These are phyloP conservation scores for Trametes sanguinea DNA, from an alignment of 768 basidiomycete genomes.

Conservation along the genomic window DNA sequence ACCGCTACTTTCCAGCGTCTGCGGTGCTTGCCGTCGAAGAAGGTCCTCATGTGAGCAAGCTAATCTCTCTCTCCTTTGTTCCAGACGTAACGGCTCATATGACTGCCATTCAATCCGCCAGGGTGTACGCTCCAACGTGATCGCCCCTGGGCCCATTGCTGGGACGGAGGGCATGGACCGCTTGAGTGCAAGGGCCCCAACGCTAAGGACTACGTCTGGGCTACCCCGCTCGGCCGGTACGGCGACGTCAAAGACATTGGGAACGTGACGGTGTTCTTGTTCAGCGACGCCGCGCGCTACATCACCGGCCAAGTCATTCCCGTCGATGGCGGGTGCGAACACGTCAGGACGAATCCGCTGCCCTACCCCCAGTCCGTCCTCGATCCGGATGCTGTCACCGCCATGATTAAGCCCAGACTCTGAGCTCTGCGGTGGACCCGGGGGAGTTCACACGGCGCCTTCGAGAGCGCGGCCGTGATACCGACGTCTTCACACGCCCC, in stretches of 20 bases:
- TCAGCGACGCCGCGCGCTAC: slow-evolving; percentile 77
- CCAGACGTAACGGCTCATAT: background rate
- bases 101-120: slow-evolving; percentile 1
- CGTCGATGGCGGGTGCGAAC: slow-evolving; percentile 67
- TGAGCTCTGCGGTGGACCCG: slow-evolving; percentile 18
- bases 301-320: slow-evolving; percentile 76
- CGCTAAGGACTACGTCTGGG: slow-evolving; percentile 24
- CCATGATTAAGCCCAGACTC: slow-evolving; percentile 51
- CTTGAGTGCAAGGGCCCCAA: slow-evolving; percentile 37
- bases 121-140: slow-evolving; percentile 89
- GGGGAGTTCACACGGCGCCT: background rate
- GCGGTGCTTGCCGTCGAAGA: slow-evolving; percentile 89
- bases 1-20: slow-evolving; percentile 45
- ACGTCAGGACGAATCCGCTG: slow-evolving; percentile 47
- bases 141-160: slow-evolving; percentile 81
- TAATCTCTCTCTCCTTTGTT: background rate
- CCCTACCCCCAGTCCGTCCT: slow-evolving; percentile 69
- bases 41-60: slow-evolving; percentile 63
- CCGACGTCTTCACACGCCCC: background rate
- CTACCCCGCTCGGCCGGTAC: slow-evolving; percentile 48
- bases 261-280: slow-evolving; percentile 75
- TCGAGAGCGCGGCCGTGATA: background rate
- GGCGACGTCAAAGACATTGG: slow-evolving; percentile 67
- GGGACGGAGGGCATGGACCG: slow-evolving; percentile 76
- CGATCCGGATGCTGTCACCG: slow-evolving; percentile 52